A percentile compares a stretch with the other conserved stretches of the same genome.
These are phyloP conservation scores for Metschnikowia chrysomelidarum DNA, from an alignment of 805 yeast species.

Conservation along the genomic window DNA sequence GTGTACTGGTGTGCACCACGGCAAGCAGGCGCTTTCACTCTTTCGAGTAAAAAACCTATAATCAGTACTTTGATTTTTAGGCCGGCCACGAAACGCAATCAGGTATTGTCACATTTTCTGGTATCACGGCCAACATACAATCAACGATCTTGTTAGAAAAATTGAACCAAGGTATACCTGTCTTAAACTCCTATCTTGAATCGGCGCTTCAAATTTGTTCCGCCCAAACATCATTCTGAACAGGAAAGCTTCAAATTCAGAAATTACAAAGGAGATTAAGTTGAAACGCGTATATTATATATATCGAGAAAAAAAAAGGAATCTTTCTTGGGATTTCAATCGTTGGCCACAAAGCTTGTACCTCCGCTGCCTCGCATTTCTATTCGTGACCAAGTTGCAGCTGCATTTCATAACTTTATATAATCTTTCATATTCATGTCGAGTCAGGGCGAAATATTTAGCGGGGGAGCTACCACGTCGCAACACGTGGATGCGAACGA, in stretches of 20 bases:
- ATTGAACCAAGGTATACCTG: no score
- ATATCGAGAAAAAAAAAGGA: no score
- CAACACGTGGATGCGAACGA: conserved; percentile 69
- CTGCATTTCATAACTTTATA: background rate
- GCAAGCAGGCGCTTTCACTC: conserved; percentile 17
- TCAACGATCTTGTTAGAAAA: no score
- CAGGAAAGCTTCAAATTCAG: no score
- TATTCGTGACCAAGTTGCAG: background rate
- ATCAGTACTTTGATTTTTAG: no score
- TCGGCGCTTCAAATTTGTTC: conserved; percentile 5
- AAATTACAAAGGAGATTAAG: no score
- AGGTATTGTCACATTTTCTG: conserved; percentile 3
- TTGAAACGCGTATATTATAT: no score
- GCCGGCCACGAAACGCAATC: conserved; percentile 12
- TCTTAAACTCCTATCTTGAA: conserved; percentile 4
- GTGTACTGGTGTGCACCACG: conserved; percentile 18
- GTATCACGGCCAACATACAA: no score
- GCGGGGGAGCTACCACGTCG: conserved; percentile 62
- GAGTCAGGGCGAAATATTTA: conserved; percentile 32
- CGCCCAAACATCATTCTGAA: conserved; percentile 8
- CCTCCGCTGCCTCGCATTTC: no score
- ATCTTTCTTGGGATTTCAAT: no score
- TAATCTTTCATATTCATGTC: no score
- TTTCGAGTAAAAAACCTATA: conserved; percentile 11
- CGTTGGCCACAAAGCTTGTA: no score